Conservation (phyloP, 129 eudicot genomes). For the Silybum marianum region DNA sequence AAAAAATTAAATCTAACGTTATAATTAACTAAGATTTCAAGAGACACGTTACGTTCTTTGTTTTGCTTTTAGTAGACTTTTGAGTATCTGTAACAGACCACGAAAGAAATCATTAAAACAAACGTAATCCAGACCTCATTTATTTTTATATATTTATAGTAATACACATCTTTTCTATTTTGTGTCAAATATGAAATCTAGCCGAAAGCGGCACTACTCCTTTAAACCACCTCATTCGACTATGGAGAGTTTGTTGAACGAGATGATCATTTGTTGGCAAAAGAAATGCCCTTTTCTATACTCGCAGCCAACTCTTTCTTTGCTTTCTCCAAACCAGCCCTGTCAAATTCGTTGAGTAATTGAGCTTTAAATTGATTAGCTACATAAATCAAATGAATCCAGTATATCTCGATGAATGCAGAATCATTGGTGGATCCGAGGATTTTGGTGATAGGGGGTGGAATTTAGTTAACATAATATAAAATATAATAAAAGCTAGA, state of each 20-base stretch:
- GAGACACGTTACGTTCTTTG: background rate
- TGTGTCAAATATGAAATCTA: background rate
- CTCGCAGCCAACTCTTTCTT: slow-evolving; percentile 79
- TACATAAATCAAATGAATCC: background rate
- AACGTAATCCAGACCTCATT: slow-evolving; percentile 11
- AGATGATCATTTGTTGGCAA: slow-evolving; percentile 58
- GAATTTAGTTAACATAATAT: too few relatives aligned
- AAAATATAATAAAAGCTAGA: background rate
- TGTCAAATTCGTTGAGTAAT: slow-evolving; percentile 14
- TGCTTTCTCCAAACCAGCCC: slow-evolving; percentile 89
- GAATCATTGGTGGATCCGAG: background rate
- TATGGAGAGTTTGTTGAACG: background rate
- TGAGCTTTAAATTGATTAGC: background rate
- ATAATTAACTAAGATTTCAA: background rate
- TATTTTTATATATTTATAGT: background rate
- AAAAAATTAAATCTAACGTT: background rate
- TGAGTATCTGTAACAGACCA: background rate
- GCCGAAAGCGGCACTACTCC: background rate
- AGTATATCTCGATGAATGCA: background rate
- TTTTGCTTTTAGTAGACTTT: background rate
- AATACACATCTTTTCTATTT: background rate
- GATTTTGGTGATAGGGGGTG: background rate
- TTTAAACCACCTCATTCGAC: background rate
- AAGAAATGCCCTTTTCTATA: slow-evolving; percentile 76
- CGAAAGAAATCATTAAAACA: background rate